Conservation (phyloP, 768 basidiomycete genomes). For the Suillus weaverae region DNA sequence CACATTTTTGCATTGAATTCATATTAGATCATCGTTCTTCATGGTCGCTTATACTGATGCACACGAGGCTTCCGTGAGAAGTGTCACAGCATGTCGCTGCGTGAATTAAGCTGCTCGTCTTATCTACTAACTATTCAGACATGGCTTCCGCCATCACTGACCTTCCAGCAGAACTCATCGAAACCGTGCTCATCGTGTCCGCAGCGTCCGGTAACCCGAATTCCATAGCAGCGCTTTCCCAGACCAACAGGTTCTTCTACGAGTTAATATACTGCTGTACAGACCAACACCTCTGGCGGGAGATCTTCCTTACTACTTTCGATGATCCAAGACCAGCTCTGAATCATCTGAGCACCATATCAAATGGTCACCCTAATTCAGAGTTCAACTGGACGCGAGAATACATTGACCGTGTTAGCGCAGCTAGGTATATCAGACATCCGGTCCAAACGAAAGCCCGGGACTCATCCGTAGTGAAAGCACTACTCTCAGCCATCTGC, state of each 20-base stretch:
- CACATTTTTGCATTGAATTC: neutral
- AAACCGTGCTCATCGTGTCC: constrained; percentile 34
- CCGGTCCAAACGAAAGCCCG: too few relatives aligned
- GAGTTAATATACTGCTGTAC: constrained; percentile 36
- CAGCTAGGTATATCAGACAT: constrained; percentile 20
- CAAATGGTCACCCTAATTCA: constrained; percentile 11
- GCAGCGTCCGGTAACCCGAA: constrained; percentile 25
- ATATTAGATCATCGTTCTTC: neutral
- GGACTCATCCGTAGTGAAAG: constrained; percentile 20
- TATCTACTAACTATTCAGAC: neutral
- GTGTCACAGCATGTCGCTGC: too few relatives aligned
- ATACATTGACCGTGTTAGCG: constrained; percentile 23
- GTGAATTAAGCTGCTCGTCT: neutral
- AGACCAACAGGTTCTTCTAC: constrained; percentile 36
- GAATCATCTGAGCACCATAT: constrained; percentile 23
- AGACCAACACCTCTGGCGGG: constrained; percentile 46
- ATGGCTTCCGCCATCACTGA: neutral
- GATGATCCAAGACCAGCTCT: constrained; percentile 47
- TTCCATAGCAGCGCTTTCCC: constrained; percentile 37
- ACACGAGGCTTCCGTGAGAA: neutral
- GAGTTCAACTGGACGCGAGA: constrained; percentile 25
- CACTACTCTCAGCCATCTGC: constrained; percentile 35
- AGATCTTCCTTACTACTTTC: constrained; percentile 47
- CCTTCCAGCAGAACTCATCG: constrained; percentile 43
- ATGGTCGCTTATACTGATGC: neutral